Percentiles rank a stretch among this genome's conserved stretches.
phyloP scores from a whole-genome alignment of 176 grass and related monocot genomes.

The Rhipidocladum racemiflorum region DNA sequence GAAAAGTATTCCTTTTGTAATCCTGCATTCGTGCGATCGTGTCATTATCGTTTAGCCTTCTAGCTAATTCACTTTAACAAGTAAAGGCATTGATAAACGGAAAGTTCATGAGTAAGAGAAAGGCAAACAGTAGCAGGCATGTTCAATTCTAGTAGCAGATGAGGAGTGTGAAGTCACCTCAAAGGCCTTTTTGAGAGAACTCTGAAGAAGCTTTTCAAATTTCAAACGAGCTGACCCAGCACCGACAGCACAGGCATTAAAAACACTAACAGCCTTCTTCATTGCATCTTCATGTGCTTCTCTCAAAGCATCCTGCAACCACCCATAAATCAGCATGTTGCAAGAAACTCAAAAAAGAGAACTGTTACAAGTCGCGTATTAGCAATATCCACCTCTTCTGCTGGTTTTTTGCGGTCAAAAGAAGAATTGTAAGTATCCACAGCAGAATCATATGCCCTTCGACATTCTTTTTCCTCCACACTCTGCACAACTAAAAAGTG shows the following conservation, averaged over 20 bases:
- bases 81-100: background rate
- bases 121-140: background rate
- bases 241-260: conserved; percentile 72
- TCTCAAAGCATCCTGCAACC: conserved; percentile 60
- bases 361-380: conserved; percentile 4
- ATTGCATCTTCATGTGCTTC: conserved; percentile 80
- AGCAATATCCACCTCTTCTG: conserved; percentile 67
- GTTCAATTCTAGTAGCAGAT: background rate
- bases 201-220: conserved; percentile 89
- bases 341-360: conserved; percentile 15
- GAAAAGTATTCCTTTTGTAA: conserved; percentile 83
- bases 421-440: conserved; percentile 70
- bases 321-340: background rate
- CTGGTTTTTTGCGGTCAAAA: conserved; percentile 68
- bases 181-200: conserved; percentile 72
- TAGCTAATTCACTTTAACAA: conserved; percentile 3
- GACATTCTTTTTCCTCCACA: conserved; percentile 96
- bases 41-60: background rate
- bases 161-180: conserved; percentile 47
- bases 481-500: conserved; percentile 44
- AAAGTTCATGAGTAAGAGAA: background rate
- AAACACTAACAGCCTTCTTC: conserved; percentile 59
- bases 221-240: conserved; percentile 64
- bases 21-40: conserved; percentile 66
- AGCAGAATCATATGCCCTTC: conserved; percentile 83